Evolutionary conservation across 768 basidiomycete species (phyloP).

Genomic region (Hydnomerulius pinastri): DNA sequence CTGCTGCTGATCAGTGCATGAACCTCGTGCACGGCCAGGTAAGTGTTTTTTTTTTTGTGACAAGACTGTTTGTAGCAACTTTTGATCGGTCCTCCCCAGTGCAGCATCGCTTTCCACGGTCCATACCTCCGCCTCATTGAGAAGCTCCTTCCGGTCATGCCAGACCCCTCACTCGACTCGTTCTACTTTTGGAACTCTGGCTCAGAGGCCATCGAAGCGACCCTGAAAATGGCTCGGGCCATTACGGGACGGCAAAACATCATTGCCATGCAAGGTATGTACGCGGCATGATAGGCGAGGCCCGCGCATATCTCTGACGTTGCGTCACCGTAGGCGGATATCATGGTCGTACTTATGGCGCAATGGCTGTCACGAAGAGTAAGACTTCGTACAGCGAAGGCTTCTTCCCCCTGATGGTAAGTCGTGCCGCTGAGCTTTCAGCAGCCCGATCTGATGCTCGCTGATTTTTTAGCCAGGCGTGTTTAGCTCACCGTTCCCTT

Average conservation of each 20-base stretch:
- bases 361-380: conserved; percentile 91
- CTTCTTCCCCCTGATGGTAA: conserved; percentile 79
- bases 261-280: conserved; percentile 82
- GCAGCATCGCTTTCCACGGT: conserved; percentile 84
- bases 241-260: conserved; percentile 85
- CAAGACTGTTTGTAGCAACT: background rate
- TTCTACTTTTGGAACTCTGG: conserved; percentile 99
- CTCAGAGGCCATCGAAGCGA: conserved; percentile 88
- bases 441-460: background rate
- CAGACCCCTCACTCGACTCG: conserved; percentile 84
- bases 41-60: conserved; percentile 7
- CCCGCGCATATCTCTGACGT: conserved; percentile 2
- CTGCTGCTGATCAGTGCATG: conserved; percentile 87
- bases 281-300: background rate
- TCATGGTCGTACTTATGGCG: conserved; percentile 92
- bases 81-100: conserved; percentile 46
- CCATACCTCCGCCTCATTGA: conserved; percentile 89
- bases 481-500: conserved; percentile 82
- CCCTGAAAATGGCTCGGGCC: conserved; percentile 82
- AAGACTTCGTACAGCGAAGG: conserved; percentile 90
- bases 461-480: conserved; percentile 67
- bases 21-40: conserved; percentile 80
- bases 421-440: conserved; percentile 16
- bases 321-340: conserved; percentile 56
- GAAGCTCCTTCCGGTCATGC: conserved; percentile 85